Evolutionary conservation across 2,329 filamentous ascomycete genomes (phyloP), one percentile per base, ranked within the genome.

Genomic region (Sphaerulina vaccinii): DNA sequence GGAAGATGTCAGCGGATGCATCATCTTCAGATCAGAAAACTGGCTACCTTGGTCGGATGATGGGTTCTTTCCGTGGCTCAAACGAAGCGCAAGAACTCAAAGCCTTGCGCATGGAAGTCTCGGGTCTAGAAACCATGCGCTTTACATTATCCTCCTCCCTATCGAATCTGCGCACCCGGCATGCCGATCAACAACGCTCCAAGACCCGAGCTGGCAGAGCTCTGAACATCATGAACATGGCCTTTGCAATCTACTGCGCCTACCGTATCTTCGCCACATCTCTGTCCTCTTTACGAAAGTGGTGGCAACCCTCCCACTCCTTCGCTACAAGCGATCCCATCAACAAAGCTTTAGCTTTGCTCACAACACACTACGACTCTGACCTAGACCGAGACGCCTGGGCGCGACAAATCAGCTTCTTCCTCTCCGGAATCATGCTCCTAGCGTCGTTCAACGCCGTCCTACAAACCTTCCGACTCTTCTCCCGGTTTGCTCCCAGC

Each of bases 291-390:
- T 59, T 88, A 3, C 84, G 84, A 3, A 84, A 88, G 7, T 66
- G 69, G 47, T 67, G 64, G 58, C 63, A 66, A 37, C 73, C 71
- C 19, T 69, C 65, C 39, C 70, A 72, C 7, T 71, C 81, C 32
- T 85, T 89, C 70, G 79, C 85, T 22, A 82, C 82, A 47, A 85
- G 84, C 13, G 90, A 95, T 66, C 90, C 90, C 0, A 87, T 95
- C 67, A 95, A 87, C 72, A 87, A 89, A 58, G 79, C 92, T 55
- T 80, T 95, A 7, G 87, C 88, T 4, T 77, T 95, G 10, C 73
- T 95, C 15, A 88, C 88, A 3, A 85, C 86, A 50, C 88, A 95
- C 71, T 91, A 88, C 81, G 88, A 95, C 65, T 87, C 88, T 2
- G 82, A 85, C 54, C 80, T 95, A 21, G 87, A 95, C 71, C 87